A percentile compares a stretch with the other conserved stretches of the same genome.
These are phyloP conservation scores for Leavenworthia alabamica DNA, from an alignment of 345 rosid species.

Conservation along the genomic window DNA sequence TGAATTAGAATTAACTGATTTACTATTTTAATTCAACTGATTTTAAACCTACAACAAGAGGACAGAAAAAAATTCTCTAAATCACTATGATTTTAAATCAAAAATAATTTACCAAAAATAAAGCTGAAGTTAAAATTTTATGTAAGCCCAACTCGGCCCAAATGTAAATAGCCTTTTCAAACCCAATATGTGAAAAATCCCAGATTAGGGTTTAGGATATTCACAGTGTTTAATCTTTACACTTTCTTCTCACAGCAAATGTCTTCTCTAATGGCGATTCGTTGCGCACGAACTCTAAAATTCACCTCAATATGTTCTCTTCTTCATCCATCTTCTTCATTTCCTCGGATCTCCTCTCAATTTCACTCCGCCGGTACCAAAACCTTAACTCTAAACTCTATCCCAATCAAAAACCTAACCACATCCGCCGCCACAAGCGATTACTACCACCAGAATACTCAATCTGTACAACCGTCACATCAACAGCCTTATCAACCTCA, in stretches of 20 bases:
- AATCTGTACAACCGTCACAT: background rate
- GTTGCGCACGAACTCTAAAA: constrained; percentile 27
- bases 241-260: constrained; percentile 30
- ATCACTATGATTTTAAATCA: no score
- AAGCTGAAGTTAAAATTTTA: no score
- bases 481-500: constrained; percentile 22
- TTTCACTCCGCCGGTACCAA: background rate
- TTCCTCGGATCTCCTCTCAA: constrained; percentile 14
- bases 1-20: no score
- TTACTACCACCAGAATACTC: constrained; percentile 33
- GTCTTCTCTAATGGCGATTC: constrained; percentile 47
- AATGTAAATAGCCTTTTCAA: background rate
- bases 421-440: constrained; percentile 39
- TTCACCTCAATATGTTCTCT: constrained; percentile 21
- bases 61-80: no score
- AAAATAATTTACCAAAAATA: no score
- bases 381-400: constrained; percentile 18
- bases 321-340: constrained; percentile 30
- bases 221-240: constrained; percentile 24
- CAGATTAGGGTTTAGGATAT: constrained; percentile 23
- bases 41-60: no score
- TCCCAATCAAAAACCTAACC: constrained; percentile 32
- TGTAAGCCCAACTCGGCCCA: constrained; percentile 6
- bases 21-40: no score
- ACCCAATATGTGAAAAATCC: background rate